Evolutionary conservation across 202 grass and related monocot genomes (phyloP).

Genomic region (Panicum hallii): DNA sequence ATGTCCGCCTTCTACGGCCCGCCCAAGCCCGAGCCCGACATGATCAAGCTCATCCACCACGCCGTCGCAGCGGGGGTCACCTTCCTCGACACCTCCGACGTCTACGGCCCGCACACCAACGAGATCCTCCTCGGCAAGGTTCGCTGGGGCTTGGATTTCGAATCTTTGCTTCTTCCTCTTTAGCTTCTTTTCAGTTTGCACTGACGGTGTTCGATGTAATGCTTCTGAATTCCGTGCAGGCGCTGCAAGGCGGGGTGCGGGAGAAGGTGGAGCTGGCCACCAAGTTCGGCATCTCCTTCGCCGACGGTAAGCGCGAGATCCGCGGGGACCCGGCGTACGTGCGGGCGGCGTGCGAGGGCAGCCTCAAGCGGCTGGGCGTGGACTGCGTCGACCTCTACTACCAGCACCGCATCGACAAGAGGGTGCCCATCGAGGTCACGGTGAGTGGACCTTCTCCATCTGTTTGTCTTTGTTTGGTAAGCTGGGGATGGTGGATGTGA

Average conservation of each 20-base stretch:
- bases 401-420: conserved; percentile 63
- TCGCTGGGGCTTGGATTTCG: too few species aligned
- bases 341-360: conserved; percentile 56
- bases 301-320: conserved; percentile 48
- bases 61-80: conserved; percentile 58
- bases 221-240: conserved; percentile 21
- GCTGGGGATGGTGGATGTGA: neutral
- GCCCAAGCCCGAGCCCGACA: conserved; percentile 63
- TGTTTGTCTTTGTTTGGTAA: neutral
- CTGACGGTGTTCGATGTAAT: conserved; percentile 43
- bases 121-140: conserved; percentile 56
- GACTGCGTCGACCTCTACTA: conserved; percentile 66
- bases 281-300: conserved; percentile 54
- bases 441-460: conserved; percentile 24
- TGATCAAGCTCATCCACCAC: conserved; percentile 62
- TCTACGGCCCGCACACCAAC: conserved; percentile 70
- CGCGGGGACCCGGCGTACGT: conserved; percentile 57
- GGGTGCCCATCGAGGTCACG: conserved; percentile 64
- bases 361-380: conserved; percentile 50
- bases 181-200: neutral
- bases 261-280: conserved; percentile 65
- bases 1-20: conserved; percentile 65
- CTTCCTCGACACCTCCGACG: conserved; percentile 60
- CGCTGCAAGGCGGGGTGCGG: conserved; percentile 56
- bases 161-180: neutral